A percentile compares a stretch with the other conserved stretches of the same genome.
These are phyloP conservation scores for Flaveria trinervia DNA, from an alignment of 129 eudicot genomes.

Conservation along the genomic window DNA sequence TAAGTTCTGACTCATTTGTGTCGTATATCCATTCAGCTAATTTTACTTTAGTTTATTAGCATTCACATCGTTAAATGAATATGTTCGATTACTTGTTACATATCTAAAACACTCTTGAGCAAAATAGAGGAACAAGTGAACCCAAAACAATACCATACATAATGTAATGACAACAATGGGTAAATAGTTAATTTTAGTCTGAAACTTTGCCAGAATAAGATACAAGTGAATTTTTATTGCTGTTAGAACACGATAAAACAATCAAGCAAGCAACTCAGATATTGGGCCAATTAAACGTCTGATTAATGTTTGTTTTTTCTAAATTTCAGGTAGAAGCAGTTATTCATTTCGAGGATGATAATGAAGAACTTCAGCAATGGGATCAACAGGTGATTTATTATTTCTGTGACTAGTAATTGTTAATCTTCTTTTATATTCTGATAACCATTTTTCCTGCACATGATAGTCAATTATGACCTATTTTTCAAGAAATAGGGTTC, in stretches of 20 bases:
- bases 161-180: no score
- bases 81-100: no score
- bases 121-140: no score
- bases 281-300: neutral
- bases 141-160: no score
- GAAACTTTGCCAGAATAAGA: neutral
- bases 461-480: neutral
- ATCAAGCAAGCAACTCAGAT: no score
- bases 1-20: no score
- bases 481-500: neutral
- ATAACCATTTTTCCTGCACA: neutral
- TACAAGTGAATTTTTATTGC: neutral
- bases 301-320: slow-evolving; percentile 19
- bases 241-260: no score
- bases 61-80: no score
- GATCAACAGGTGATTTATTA: slow-evolving; percentile 78
- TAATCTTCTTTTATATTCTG: neutral
- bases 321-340: slow-evolving; percentile 85
- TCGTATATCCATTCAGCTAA: no score
- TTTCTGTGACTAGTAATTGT: neutral
- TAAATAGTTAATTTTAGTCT: no score
- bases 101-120: no score
- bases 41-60: no score
- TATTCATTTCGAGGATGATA: slow-evolving; percentile 97
- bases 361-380: slow-evolving; percentile 96